These are phyloP conservation scores for Apiotrichum sp. DNA, from an alignment of 1,284 basidiomycete genomes.

Conservation along the genomic window DNA sequence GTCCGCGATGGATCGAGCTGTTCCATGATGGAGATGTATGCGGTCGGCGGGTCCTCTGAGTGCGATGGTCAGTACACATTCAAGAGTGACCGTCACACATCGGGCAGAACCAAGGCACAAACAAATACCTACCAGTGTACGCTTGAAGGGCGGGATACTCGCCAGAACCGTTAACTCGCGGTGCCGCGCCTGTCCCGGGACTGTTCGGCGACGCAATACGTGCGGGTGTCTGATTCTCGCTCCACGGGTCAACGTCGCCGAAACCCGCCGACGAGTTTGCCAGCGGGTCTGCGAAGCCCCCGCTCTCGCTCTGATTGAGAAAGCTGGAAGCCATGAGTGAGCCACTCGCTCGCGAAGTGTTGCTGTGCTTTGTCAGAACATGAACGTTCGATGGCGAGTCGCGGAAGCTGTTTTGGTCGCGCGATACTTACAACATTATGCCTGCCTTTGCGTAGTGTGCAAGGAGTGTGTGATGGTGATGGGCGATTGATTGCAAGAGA, in stretches of 20 bases:
- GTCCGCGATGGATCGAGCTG: conserved; percentile 60
- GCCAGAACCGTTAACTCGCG: neutral
- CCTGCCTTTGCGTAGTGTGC: neutral
- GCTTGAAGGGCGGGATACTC: conserved; percentile 18
- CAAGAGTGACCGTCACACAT: neutral
- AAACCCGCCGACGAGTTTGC: conserved; percentile 27
- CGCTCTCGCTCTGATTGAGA: conserved; percentile 4
- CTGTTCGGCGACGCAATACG: conserved; percentile 4
- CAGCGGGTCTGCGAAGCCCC: conserved; percentile 29
- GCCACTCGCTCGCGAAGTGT: conserved; percentile 28
- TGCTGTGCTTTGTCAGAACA: conserved; percentile 16
- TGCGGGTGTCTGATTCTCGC: conserved; percentile 63
- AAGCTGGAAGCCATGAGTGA: conserved; percentile 9
- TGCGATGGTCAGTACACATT: conserved; percentile 43
- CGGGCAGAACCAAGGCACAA: neutral
- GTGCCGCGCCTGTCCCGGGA: neutral
- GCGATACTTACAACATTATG: conserved; percentile 30
- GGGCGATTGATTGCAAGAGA: neutral
- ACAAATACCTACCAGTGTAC: conserved; percentile 27
- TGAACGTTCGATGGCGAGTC: too few relatives aligned
- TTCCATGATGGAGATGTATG: conserved; percentile 67
- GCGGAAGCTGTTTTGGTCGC: neutral
- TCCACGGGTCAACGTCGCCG: conserved; percentile 81
- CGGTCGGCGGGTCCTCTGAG: conserved; percentile 68
- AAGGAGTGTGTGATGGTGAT: neutral